Base-by-base conservation (phyloP, 306 rosid species). In the Vachellia collinsii region DNA sequence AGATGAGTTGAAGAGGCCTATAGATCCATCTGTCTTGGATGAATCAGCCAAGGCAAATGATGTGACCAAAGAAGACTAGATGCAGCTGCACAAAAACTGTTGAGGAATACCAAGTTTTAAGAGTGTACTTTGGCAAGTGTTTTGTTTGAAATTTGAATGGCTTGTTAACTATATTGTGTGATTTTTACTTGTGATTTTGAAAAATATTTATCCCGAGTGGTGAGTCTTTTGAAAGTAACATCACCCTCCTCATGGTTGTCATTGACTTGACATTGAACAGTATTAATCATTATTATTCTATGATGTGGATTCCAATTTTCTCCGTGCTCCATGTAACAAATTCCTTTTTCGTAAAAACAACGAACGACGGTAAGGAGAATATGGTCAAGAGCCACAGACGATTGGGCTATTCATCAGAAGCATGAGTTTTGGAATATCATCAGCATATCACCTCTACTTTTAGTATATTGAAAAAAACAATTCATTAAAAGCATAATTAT, bases 1-100 rank as follows among this genome's bases (percentile, higher is more conserved):
- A 53, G 7, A 53, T 53, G 59, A 53, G 59, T 23, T 7, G 97
- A 90, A 81, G 70, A n/a, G 16, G 10, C 93, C 89, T 23, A 69
- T 85, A 70, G 72, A 82, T 63, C 70, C 79, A 12, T 37, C 79
- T 5, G 83, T 3, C 79, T 10, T 43, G n/a, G 75, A 61, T n/a
- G 87, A 81, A 74, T 62, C 85, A 0, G 87, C 81, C 80, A 71
- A 29, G 62, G 5, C 68, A 5, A 44, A 82, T 46, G 78, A 87
- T 78, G 56, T 16, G n/a, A 50, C 58, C 73, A 89, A 77, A 80
- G 74, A 79, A 70, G 88, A 88, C 25, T 76, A 85, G 80, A 14
- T 77, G 37, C 56, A 79, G 51, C 72, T 72, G 59, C 72, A 56
- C 48, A 65, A 76, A 76, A 47, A 4, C 42, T 25, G 37, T 46